Conservation (phyloP, 257 asterid genomes). For the Leptodermis oblonga region DNA sequence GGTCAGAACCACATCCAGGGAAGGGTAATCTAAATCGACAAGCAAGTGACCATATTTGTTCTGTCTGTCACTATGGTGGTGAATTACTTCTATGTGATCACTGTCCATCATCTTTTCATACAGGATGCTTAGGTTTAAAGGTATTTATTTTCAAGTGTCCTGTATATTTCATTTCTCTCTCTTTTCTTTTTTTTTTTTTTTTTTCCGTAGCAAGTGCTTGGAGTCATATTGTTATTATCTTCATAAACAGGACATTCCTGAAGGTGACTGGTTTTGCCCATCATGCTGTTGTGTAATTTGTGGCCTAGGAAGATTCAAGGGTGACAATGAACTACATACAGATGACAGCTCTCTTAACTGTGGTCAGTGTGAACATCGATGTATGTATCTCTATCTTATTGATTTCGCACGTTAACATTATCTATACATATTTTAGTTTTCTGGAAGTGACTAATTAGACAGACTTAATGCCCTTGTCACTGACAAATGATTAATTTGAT, state of each 20-base stretch:
- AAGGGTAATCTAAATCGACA: constrained; percentile 20
- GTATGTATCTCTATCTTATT: constrained; percentile 42
- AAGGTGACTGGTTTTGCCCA: constrained; percentile 96
- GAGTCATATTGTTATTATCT: constrained; percentile 8
- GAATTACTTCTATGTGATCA: constrained; percentile 74
- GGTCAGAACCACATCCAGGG: constrained; percentile 23
- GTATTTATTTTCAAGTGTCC: constrained; percentile 31
- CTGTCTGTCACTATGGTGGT: constrained; percentile 88
- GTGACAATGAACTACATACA: constrained; percentile 21
- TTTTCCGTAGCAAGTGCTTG: constrained; percentile 7
- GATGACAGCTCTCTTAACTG: constrained; percentile 41
- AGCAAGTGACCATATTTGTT: constrained; percentile 63
- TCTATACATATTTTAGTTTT: not conserved
- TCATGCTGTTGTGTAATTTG: constrained; percentile 87
- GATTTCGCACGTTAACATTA: constrained; percentile 1
- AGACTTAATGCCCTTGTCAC: not conserved
- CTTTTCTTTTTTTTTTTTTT: not conserved
- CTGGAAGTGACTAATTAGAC: not conserved
- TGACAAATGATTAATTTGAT: not conserved
- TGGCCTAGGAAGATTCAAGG: constrained; percentile 31
- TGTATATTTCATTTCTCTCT: not conserved
- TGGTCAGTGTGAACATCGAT: constrained; percentile 68
- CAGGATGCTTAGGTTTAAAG: constrained; percentile 76
- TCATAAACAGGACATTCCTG: constrained; percentile 66
- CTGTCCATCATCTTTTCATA: constrained; percentile 88